Conservation (phyloP, 257 asterid genomes). For the Gynochthodes officinalis region DNA sequence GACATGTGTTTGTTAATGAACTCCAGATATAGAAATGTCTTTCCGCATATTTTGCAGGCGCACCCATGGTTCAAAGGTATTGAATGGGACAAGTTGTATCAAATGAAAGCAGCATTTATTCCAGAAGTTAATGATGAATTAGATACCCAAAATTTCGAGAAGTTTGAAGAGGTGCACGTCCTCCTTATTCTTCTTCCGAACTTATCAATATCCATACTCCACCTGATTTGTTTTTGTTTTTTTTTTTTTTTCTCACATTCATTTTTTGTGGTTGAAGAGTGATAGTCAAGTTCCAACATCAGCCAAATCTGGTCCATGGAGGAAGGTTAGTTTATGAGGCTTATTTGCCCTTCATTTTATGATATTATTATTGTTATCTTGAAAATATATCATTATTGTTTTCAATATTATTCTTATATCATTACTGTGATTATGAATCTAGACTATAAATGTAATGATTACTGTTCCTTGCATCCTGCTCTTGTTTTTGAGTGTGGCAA, state of each 20-base stretch:
- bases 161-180: constrained; percentile 78
- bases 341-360: background rate
- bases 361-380: background rate
- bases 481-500: background rate
- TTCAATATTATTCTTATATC: background rate
- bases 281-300: constrained; percentile 62
- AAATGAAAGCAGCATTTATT: constrained; percentile 90
- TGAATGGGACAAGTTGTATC: constrained; percentile 83
- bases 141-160: constrained; percentile 97
- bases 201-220: constrained; percentile 13
- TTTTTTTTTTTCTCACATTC: constrained; percentile 16
- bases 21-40: constrained; percentile 14
- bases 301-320: constrained; percentile 97
- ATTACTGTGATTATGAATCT: too few species aligned
- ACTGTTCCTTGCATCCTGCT: background rate
- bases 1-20: background rate
- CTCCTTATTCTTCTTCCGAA: constrained; percentile 13
- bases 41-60: constrained; percentile 55
- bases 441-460: background rate
- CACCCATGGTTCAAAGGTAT: constrained; percentile 89
- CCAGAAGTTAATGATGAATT: constrained; percentile 93
- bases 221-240: constrained; percentile 5
- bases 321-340: constrained; percentile 64
- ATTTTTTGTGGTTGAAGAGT: constrained; percentile 42
- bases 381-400: background rate